Base-by-base conservation (phyloP, 441 rosid genomes). In the Brassica hybrid region DNA sequence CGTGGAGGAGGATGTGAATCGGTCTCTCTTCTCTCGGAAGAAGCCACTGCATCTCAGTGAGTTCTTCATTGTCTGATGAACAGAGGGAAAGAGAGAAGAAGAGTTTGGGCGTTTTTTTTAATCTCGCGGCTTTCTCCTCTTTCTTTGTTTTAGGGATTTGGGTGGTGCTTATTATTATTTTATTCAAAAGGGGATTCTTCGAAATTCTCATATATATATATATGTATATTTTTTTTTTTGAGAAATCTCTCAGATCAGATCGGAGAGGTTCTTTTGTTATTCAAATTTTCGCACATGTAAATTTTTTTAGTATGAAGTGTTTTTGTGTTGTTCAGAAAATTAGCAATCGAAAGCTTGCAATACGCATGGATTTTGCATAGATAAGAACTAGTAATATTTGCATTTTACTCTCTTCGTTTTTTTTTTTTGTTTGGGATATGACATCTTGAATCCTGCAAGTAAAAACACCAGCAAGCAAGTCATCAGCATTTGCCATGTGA, bases 1-100 rank as follows among this genome's bases (percentile, higher is more conserved):
- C 1, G n/a, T 36, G 88, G 86, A 7, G 75, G 59, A 9, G 76
- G 62, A 36, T 5, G 67, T 34, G 90, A 85, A n/a, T 74, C 89
- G 32, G 71, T 76, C 69, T 73, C 88, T 17, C 72, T 58, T 43
- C 54, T 59, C 54, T 38, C 74, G 7, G 67, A 57, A 19, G 7
- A n/a, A 56, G 25, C 41, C 62, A 45, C 71, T 48, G 14, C 68
- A 10, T 27, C 71, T 70, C 65, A 70, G 64, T 74, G 72, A 61
- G 67, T 41, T 57, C 23, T 30, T 73, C 59, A 7, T 23, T 48
- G 2, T 41, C 21, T 69, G 67, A 61, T 1, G 48, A 54, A 76
- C 11, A 17, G 7, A 12, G 11, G 17, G 61, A 67, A 67, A 67
- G 65, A 63, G 70, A 65, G 76, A 71, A 65, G 75, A 76, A 70